These are phyloP conservation scores for Betula pendula DNA, from an alignment of 306 rosid species.

Conservation along the genomic window DNA sequence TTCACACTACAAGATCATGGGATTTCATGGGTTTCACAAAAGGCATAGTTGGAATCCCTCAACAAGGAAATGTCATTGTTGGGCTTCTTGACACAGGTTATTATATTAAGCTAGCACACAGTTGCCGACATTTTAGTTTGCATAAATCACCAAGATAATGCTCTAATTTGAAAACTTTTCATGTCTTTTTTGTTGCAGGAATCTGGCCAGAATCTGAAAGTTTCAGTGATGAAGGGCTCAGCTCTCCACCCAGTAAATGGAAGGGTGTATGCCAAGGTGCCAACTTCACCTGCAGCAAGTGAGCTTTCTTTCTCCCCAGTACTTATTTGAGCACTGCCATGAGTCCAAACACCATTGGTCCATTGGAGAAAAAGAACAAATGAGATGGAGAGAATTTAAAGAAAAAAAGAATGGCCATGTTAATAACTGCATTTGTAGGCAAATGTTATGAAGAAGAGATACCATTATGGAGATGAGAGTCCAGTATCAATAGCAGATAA, in stretches of 20 bases:
- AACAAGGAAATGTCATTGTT: conserved; percentile 22
- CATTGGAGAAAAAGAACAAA: background rate
- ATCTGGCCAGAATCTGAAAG: conserved; percentile 44
- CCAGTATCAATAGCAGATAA: background rate
- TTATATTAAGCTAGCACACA: background rate
- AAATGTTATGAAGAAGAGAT: background rate
- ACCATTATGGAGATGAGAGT: background rate
- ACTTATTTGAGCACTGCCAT: background rate
- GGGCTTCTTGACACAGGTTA: conserved; percentile 39
- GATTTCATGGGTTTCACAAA: conserved; percentile 32
- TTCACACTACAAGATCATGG: conserved; percentile 47
- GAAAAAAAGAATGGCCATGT: background rate
- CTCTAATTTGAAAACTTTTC: background rate
- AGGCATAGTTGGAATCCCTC: conserved; percentile 4
- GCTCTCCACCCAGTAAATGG: conserved; percentile 41
- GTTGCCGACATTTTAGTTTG: background rate
- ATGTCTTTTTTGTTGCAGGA: conserved; percentile 17
- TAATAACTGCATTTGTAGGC: background rate
- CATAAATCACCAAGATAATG: background rate
- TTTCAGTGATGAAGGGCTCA: conserved; percentile 25
- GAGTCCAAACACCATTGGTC: background rate
- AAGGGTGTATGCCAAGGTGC: conserved; percentile 35
- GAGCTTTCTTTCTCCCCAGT: conserved; percentile 5
- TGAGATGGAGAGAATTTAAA: background rate
- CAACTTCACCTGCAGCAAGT: conserved; percentile 46